Evolutionary conservation across 1,139 yeast species (phyloP), one percentile per base, ranked within the genome.

Genomic region (Saccharomyces uvarum): DNA sequence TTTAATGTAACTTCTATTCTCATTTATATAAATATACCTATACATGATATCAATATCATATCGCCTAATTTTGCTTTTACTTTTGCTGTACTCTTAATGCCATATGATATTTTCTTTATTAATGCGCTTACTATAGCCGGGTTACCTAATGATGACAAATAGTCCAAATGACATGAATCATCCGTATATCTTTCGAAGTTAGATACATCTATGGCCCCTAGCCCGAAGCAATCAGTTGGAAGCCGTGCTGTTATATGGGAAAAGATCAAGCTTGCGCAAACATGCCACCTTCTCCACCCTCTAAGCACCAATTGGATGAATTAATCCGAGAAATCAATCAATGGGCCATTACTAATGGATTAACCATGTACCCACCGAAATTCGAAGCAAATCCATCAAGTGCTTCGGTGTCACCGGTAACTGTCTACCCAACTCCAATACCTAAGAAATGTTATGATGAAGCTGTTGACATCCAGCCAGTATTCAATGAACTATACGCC

Each of bases 381-480:
- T 84, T 77, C 69, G 50, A 61, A 44, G 51, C 70, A 58, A 60
- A 67, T 56, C 57, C 75, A 72, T 66, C 88, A 16, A 77, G 77
- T 51, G 44, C 44, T 14, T 38, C 44, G 44, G 80, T 79, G 57
- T 96, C 97, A 2, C 98, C 99, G 27, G 82, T 89, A 11, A 91
- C 99, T 1, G 66, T 91, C 47, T 89, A 78, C 65, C 99, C 99
- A 3, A 88, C 98, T 0, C 96, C 96, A 9, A 83, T 91, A 61
- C 91, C 97, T 2, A 77, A 73, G 58, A 54, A 66, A 2, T 82
- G 87, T 52, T 91, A 88, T 67, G 75, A 81, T 19, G 76, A 78
- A 56, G 96, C 97, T 1, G 66, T 81, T 33, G 72, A 71, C 6
- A 85, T 90, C n/a, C 96, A 90, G 67, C 72, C 75, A 51, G 67